Evolutionary conservation across 805 yeast species (phyloP), one percentile per base, ranked within the genome.

Genomic region (Saturnispora zaruensis): DNA sequence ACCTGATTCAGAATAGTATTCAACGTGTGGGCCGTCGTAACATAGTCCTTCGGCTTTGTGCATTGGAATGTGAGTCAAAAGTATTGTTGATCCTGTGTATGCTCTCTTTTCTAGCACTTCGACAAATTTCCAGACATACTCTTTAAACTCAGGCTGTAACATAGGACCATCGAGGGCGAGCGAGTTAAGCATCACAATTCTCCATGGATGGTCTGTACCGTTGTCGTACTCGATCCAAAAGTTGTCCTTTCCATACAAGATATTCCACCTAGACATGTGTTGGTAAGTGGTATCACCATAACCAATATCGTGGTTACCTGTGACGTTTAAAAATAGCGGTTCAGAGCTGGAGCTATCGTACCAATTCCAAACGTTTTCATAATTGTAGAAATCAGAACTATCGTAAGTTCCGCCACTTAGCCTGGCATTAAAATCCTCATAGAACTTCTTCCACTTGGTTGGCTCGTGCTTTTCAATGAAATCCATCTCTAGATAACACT

Each of bases 301-400:
- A 0, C 99, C 99, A 44, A 91, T 81, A 64, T 93, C 99, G 64
- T 93, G 99, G 64, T 93, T 93, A 2, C 99, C 99, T 1, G 95
- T 82, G 44, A 93, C 70, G 63, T 93, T 93, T 53, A 88, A 76
- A 60, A 91, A 79, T 34, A 86, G 66, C 9, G 87, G 90, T 51
- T 78, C 79, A 33, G 75, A 72, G 56, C 66, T 57, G 6, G 25
- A 18, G 5, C 43, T 48, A 43, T 48, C 42, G 36, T 73, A 70
- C 95, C 95, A 86, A 58, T 82, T 84, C 55, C 79, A 77, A 5
- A 82, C 77, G 62, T 84, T 79, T 44, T 68, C 65, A 59, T 76
- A 82, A 7, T 79, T 86, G 56, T 70, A 78, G 16, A 64, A 49
- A 2, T 59, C 62, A 1, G 56, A 54, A 4, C 48, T 41, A 18